Conservation (phyloP, 345 rosid species). For the Aegle marmelos region DNA sequence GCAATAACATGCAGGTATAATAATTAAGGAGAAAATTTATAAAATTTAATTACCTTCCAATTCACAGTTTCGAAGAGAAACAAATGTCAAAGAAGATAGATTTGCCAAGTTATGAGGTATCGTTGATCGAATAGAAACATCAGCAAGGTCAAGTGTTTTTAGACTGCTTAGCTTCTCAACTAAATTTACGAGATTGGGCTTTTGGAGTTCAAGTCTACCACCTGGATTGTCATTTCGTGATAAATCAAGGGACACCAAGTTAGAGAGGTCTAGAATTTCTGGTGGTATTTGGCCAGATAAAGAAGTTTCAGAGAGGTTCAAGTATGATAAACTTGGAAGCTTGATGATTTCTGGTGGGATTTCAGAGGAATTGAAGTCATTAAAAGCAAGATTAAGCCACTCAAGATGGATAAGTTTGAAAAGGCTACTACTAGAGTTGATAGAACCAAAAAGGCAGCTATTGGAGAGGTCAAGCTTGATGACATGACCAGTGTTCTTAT, state of each 20-base stretch:
- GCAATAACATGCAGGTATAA: background rate
- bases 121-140: background rate
- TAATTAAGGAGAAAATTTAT: background rate
- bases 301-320: background rate
- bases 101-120: background rate
- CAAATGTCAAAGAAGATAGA: background rate
- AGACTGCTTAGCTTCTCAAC: conserved; percentile 5
- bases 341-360: background rate
- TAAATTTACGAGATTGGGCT: background rate
- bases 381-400: background rate
- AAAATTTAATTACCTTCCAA: background rate
- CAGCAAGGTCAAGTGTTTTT: background rate
- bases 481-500: background rate
- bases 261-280: background rate
- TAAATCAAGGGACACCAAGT: conserved; percentile 7
- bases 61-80: background rate
- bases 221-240: background rate
- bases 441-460: too few relatives aligned
- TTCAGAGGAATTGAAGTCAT: background rate
- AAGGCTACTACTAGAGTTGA: too few relatives aligned
- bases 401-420: background rate
- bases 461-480: too few relatives aligned
- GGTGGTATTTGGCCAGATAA: background rate
- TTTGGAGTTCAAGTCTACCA: too few relatives aligned
- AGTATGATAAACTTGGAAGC: too few relatives aligned